Evolutionary conservation across 129 eudicot genomes (phyloP).

Genomic region (Heracleum sosnowskyi): DNA sequence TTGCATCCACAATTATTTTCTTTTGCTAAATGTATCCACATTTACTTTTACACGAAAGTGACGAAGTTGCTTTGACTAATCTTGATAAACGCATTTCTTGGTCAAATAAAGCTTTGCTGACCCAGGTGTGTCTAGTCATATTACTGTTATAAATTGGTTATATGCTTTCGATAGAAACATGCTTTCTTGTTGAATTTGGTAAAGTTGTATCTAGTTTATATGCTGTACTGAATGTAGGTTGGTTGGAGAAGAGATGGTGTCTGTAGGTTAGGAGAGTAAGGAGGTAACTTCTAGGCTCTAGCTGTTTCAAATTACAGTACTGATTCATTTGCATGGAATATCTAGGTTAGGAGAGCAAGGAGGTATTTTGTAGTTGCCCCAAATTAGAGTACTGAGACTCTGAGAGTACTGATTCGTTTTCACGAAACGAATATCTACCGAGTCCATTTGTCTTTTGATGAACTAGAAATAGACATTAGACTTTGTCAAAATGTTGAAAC

Average conservation of each 20-base stretch:
- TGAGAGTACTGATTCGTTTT: neutral
- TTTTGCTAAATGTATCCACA: no score
- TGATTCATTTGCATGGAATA: neutral
- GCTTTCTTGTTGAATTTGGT: neutral
- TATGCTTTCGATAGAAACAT: constrained; percentile 1
- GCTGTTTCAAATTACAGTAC: neutral
- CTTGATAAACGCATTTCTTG: neutral
- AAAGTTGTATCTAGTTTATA: neutral
- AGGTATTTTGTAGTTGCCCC: neutral
- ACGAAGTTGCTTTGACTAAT: no score
- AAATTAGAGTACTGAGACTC: neutral
- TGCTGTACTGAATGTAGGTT: neutral
- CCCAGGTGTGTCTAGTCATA: neutral
- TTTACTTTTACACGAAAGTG: neutral
- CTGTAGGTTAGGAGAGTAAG: neutral
- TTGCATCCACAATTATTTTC: neutral
- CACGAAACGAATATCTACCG: neutral
- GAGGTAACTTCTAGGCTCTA: constrained; percentile 7
- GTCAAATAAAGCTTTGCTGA: neutral
- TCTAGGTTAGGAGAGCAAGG: neutral
- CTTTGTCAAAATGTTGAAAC: neutral
- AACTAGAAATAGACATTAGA: neutral
- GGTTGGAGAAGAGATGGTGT: neutral
- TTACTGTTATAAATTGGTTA: neutral
- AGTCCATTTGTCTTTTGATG: neutral